Conservation (phyloP, 2,329 filamentous ascomycete species). For the Cytospora mali region DNA sequence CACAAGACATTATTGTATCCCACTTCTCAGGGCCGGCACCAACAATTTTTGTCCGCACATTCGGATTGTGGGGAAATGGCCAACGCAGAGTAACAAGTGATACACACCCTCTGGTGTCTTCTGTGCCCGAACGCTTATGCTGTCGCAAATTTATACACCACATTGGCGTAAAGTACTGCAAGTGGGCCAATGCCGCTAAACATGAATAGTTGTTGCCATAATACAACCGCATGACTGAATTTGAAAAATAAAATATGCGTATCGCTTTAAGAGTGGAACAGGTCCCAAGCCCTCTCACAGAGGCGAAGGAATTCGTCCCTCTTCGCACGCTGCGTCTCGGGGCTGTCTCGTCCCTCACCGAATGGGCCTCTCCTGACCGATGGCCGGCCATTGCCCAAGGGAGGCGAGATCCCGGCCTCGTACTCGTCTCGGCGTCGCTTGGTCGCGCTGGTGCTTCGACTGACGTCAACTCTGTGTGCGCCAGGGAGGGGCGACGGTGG, state of each 20-base stretch:
- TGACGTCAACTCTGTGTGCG: slow-evolving; percentile 48
- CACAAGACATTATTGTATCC: slow-evolving; percentile 25
- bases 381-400: slow-evolving; percentile 73
- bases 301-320: slow-evolving; percentile 88
- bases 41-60: not conserved
- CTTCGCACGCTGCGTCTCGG: slow-evolving; percentile 81
- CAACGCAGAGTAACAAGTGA: not conserved
- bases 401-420: slow-evolving; percentile 87
- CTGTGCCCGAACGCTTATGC: slow-evolving; percentile 11
- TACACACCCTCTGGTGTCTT: slow-evolving; percentile 10
- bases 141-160: slow-evolving; percentile 15
- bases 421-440: slow-evolving; percentile 88
- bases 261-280: slow-evolving; percentile 82
- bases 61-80: not conserved
- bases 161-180: not conserved
- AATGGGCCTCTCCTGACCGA: slow-evolving; percentile 69
- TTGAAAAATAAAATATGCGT: not conserved
- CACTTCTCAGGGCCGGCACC: slow-evolving; percentile 7
- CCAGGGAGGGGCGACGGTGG: slow-evolving; percentile 77
- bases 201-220: not conserved
- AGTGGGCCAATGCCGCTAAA: not conserved
- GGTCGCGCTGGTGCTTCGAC: slow-evolving; percentile 55
- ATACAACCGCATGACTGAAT: not conserved
- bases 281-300: slow-evolving; percentile 90
- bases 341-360: slow-evolving; percentile 79